These are phyloP conservation scores for Hamamelis virginiana DNA, from an alignment of 164 flowering plant species.

Conservation along the genomic window DNA sequence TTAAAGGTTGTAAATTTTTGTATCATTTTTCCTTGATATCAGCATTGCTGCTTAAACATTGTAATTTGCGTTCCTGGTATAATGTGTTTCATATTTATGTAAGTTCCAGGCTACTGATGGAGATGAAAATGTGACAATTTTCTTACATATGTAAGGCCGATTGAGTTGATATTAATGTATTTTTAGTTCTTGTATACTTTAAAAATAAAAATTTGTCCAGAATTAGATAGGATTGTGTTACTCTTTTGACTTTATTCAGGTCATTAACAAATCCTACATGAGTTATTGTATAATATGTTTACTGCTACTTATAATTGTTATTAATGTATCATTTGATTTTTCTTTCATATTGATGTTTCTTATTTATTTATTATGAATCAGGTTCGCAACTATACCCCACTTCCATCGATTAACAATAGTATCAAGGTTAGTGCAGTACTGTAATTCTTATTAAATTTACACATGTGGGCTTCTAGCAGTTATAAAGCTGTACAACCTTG, in stretches of 20 bases:
- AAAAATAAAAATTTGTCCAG: too few species aligned
- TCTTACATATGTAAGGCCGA: neutral
- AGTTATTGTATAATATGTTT: neutral
- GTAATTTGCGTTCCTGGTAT: too few species aligned
- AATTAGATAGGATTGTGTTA: neutral
- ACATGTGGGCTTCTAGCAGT: neutral
- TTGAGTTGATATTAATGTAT: too few species aligned
- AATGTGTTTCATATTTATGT: too few species aligned
- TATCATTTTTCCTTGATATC: too few species aligned
- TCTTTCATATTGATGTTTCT: conserved; percentile 7
- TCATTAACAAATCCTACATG: neutral
- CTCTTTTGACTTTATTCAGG: neutral
- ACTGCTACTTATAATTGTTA: too few species aligned
- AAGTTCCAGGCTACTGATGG: too few species aligned
- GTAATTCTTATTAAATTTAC: neutral
- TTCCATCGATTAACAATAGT: conserved; percentile 82
- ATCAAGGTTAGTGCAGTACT: conserved; percentile 65
- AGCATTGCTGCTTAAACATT: too few species aligned
- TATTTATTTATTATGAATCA: conserved; percentile 35
- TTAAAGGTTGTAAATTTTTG: neutral
- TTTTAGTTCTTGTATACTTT: too few species aligned
- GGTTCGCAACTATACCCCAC: conserved; percentile 81
- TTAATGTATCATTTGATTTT: neutral
- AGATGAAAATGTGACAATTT: too few species aligned
- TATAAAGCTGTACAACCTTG: neutral